phyloP scores from a whole-genome alignment of 2,329 filamentous ascomycete genomes.

The Fusarium sterilihyphosum region DNA sequence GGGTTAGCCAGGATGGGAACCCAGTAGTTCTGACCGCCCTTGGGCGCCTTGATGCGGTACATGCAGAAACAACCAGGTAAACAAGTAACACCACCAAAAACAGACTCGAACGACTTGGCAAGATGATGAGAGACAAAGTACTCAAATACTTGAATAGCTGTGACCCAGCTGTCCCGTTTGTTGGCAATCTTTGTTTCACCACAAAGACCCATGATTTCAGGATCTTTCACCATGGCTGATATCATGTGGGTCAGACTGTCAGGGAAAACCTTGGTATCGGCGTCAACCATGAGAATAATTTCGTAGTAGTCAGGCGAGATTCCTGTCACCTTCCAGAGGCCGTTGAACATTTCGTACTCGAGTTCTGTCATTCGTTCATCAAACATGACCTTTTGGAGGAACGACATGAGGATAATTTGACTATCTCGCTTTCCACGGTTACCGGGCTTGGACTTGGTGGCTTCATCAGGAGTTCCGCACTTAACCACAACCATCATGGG shows the following conservation, averaged over 20 bases:
- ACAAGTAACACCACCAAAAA: slow-evolving; percentile 99
- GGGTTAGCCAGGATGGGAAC: slow-evolving; percentile 98
- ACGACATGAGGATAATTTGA: slow-evolving; percentile 99
- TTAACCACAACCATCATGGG: slow-evolving; percentile 98
- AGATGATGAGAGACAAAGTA: slow-evolving; percentile 99
- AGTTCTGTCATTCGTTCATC: slow-evolving; percentile 99
- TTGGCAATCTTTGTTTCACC: slow-evolving; percentile 99
- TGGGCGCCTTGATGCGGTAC: slow-evolving; percentile 99
- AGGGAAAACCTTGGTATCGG: slow-evolving; percentile 98
- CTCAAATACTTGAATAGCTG: slow-evolving; percentile 98
- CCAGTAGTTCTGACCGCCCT: slow-evolving; percentile 99
- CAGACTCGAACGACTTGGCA: slow-evolving; percentile 96
- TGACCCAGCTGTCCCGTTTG: slow-evolving; percentile 93
- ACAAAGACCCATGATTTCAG: slow-evolving; percentile 98
- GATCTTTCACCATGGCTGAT: slow-evolving; percentile 98
- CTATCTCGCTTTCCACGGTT: slow-evolving; percentile 99
- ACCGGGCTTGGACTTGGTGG: slow-evolving; percentile 83
- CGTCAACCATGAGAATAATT: slow-evolving; percentile 98
- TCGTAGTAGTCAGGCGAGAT: slow-evolving; percentile 99
- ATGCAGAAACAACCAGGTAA: slow-evolving; percentile 99
- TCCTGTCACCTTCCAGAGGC: slow-evolving; percentile 97
- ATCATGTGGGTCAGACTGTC: slow-evolving; percentile 99
- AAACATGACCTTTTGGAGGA: slow-evolving; percentile 99
- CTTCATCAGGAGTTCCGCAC: slow-evolving; percentile 91
- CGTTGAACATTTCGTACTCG: slow-evolving; percentile 99